Percentiles rank a stretch among this genome's conserved stretches.
Evolutionary conservation across 768 basidiomycete genomes (phyloP).

Genomic region (Pleurotus platypus): DNA sequence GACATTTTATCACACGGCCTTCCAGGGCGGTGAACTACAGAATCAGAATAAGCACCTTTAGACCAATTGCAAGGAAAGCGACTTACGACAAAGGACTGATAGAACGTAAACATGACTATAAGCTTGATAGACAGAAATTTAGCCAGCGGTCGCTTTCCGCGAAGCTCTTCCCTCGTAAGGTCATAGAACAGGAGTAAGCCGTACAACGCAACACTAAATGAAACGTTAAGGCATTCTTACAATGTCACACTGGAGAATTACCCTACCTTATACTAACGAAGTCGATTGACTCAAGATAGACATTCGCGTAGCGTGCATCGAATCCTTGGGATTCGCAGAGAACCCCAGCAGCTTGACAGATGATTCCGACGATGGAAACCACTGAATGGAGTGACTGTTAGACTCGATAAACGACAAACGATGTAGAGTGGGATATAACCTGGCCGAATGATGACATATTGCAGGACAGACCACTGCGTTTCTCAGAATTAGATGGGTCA

Average conservation of each 20-base stretch:
- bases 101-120: constrained; percentile 87
- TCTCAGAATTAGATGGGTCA: no score
- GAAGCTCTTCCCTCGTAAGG: constrained; percentile 77
- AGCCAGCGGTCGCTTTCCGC: constrained; percentile 68
- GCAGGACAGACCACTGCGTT: constrained; percentile 77
- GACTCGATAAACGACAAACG: constrained; percentile 8
- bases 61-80: background rate
- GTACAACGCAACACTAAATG: constrained; percentile 72
- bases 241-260: background rate
- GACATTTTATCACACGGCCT: constrained; percentile 66
- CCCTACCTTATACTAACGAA: constrained; percentile 78
- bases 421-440: constrained; percentile 21
- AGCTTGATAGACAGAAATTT: constrained; percentile 89
- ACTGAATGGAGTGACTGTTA: constrained; percentile 22
- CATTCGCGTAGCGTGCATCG: constrained; percentile 56
- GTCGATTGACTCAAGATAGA: constrained; percentile 71
- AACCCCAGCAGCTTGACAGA: constrained; percentile 65
- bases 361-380: constrained; percentile 72
- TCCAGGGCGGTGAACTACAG: constrained; percentile 62
- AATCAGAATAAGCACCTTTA: background rate
- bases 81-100: constrained; percentile 74
- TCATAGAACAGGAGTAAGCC: constrained; percentile 83
- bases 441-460: constrained; percentile 77
- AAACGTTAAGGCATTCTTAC: background rate
- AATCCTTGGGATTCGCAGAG: constrained; percentile 66